Evolutionary conservation across 1,284 basidiomycete species (phyloP), one percentile per base, ranked within the genome.

Genomic region (Xerocomus minutiporus): DNA sequence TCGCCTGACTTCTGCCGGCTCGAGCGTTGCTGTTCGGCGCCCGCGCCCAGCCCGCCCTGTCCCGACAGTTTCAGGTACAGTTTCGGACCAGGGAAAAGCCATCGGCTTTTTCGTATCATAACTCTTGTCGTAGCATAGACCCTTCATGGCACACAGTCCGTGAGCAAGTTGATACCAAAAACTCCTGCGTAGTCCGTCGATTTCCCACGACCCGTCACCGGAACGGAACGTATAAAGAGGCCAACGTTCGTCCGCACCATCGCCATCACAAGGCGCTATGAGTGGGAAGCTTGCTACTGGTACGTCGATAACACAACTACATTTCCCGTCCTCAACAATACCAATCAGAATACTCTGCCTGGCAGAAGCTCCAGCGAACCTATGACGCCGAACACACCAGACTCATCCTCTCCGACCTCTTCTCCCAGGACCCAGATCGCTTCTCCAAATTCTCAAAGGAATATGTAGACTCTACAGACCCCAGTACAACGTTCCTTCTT

Each of bases 391-490:
- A 96, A 68, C 76, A 82, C 59, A 72, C 82, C 58, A 81, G 82
- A 60, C 86, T 97, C 71, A 77, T 91, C 67, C 83, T 99, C 60
- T 91, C 88, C 72, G 86, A 97, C 55, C 90, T 98, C 61, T 99
- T 99, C 70, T 85, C 84, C 36, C 77, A 86, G 61, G 95, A 98
- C 75, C 84, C 93, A 13, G 57, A 79, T 52, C 89, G 97, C 55
- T 99, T 97, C 78, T 70, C 81, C 56, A 91, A 87, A 68, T 91
- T 91, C 76, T 94, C 91, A 46, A 80, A 79, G 57, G 78, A 86
- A 59, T 99, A 93, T 75, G 79, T 75, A 54, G 82, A 86, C 50
- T 71, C 76, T 7, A 79, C 79, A 38, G 82, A 83, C 46, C 80
- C 86, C 32, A 78, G 83, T 57, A 86, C 88, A 53, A 86, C 87